Percentiles rank a stretch among this genome's conserved stretches.
phyloP scores from a whole-genome alignment of 805 yeast genomes.

The Candida ulmi region DNA sequence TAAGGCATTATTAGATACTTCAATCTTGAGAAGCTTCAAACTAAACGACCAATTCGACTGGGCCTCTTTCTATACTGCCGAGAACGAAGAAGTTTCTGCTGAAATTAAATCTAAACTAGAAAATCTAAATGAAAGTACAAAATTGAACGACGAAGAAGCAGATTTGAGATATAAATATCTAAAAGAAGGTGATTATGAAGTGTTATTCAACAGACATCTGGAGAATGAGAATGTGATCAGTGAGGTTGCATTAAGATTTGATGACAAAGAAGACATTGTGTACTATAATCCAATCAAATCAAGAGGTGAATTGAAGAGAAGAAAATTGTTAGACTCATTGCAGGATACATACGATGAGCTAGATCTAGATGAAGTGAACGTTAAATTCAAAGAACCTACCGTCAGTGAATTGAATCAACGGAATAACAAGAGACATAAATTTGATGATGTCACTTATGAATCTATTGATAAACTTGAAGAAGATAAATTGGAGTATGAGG shows the following conservation, averaged over 20 bases:
- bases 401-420: constrained; percentile 61
- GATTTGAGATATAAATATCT: constrained; percentile 45
- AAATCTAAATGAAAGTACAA: constrained; percentile 44
- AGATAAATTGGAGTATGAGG: constrained; percentile 25
- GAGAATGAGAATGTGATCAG: constrained; percentile 16
- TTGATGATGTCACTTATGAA: constrained; percentile 76
- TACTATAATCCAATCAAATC: constrained; percentile 75
- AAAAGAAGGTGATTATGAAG: constrained; percentile 76
- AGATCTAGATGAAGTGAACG: constrained; percentile 56
- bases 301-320: constrained; percentile 75
- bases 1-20: constrained; percentile 34
- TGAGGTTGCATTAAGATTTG: constrained; percentile 66
- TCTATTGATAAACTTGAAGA: constrained; percentile 32
- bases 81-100: constrained; percentile 32
- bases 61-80: constrained; percentile 63
- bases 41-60: constrained; percentile 64
- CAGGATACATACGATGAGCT: constrained; percentile 49
- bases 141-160: constrained; percentile 28
- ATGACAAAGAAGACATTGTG: constrained; percentile 50
- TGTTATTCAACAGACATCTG: constrained; percentile 36
- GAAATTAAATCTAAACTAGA: constrained; percentile 36
- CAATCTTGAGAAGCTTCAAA: constrained; percentile 70
- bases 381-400: constrained; percentile 66
- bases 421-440: constrained; percentile 62
- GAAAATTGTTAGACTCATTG: constrained; percentile 55